A percentile compares a stretch with the other conserved stretches of the same genome.
phyloP scores from a whole-genome alignment of 106 monocot genomes.

The Allium sativum region DNA sequence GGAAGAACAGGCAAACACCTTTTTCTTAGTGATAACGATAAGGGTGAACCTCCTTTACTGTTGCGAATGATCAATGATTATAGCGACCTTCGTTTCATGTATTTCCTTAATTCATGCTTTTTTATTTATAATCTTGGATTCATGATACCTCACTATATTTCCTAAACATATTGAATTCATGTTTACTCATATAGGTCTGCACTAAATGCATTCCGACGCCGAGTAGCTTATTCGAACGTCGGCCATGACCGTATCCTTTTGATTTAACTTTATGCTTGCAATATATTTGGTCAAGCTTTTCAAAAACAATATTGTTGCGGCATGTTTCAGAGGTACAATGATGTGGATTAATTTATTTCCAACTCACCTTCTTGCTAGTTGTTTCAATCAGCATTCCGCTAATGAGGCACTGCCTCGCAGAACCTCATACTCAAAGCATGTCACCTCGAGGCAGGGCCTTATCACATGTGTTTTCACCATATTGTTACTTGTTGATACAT shows the following conservation, averaged over 20 bases:
- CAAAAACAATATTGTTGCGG: too few relatives aligned
- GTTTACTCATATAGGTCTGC: constrained; percentile 51
- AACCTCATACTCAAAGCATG: too few relatives aligned
- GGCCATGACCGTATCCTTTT: constrained; percentile 87
- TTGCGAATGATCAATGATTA: constrained; percentile 77
- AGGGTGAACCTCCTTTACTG: constrained; percentile 61
- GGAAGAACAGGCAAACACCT: constrained; percentile 93
- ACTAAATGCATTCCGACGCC: constrained; percentile 55
- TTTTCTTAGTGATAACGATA: constrained; percentile 76
- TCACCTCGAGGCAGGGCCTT: too few relatives aligned
- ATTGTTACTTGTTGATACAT: not conserved
- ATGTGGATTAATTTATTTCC: too few relatives aligned
- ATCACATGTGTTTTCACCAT: too few relatives aligned
- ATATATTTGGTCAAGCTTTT: not conserved
- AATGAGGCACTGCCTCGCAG: too few relatives aligned
- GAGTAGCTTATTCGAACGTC: constrained; percentile 86
- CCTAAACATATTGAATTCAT: too few relatives aligned
- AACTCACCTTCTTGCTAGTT: too few relatives aligned
- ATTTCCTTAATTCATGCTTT: constrained; percentile 8
- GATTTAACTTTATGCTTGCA: not conserved
- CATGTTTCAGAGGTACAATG: too few relatives aligned
- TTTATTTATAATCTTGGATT: not conserved
- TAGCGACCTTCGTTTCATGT: constrained; percentile 83
- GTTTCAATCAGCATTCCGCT: too few relatives aligned
- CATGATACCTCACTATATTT: not conserved